Conservation (phyloP, 75 land plant species). For the Pinus albicaulis region DNA sequence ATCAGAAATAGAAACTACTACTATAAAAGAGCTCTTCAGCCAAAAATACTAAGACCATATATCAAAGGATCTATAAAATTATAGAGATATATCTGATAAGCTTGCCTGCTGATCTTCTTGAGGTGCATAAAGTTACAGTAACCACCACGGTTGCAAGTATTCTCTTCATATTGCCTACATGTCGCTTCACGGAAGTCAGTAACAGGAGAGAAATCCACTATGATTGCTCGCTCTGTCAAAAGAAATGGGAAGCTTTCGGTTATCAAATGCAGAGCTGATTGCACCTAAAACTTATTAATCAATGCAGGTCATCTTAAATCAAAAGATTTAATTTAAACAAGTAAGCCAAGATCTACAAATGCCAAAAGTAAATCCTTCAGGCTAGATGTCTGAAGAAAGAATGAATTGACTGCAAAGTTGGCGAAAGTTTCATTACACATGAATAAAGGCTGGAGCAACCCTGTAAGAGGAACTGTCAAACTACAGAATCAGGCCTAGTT, state of each 20-base stretch:
- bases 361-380: background rate
- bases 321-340: background rate
- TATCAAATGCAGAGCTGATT: background rate
- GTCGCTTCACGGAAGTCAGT: conserved; percentile 91
- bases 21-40: background rate
- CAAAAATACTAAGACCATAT: background rate
- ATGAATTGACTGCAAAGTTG: background rate
- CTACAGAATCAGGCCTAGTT: background rate
- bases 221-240: conserved; percentile 65
- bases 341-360: background rate
- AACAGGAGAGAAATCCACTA: conserved; percentile 81
- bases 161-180: conserved; percentile 80
- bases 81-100: no score
- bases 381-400: no score
- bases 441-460: no score
- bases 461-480: background rate
- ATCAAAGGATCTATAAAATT: no score
- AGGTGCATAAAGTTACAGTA: conserved; percentile 91
- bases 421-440: no score
- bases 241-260: background rate
- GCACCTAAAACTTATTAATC: background rate
- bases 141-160: conserved; percentile 81
- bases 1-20: no score
- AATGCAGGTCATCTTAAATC: background rate
- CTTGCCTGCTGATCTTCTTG: conserved; percentile 41